Base-by-base conservation (phyloP, 768 basidiomycete genomes). In the Auricularia cornea region DNA sequence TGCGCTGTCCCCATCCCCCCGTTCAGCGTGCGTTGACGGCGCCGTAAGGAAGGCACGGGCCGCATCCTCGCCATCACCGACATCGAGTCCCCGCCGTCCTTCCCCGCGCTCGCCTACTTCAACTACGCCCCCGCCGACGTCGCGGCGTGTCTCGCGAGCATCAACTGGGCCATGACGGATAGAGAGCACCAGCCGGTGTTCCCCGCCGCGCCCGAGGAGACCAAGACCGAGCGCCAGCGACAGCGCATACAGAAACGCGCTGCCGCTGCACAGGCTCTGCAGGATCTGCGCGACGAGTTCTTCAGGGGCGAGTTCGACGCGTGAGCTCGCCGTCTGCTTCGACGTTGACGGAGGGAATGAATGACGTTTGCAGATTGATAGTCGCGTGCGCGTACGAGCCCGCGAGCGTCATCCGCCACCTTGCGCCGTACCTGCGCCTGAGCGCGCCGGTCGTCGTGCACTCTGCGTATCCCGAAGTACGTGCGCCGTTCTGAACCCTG, bases 81-180 rank as follows among this genome's bases (percentile, higher is more conserved):
- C 66, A 84, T 87, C 33, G 96, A 98, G 69, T 92, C 90, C 14
- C 94, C 96, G 4, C 96, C 97, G 6, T 89, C 93, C 48, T 96
- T 92, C 73, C 90, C 91, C 14, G 83, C 94, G 26, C 73, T 94
- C 71, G 77, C 79, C 3, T 79, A 88, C 64, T 93, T 98, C 92
- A 98, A 98, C 75, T 93, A 94, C 70, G 76, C 83, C 16, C 76
- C 82, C 41, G 79, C 83, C 52, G 70, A 76, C 12, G 69, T 81
- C n/a, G 77, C 80, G 20, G 73, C 81, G 3, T 79, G 87, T 12
- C 75, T 92, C 63, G 77, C 81, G 2, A 85, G 86, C 0, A 75
- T 98, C 23, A 97, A 97, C 72, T 99, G 96, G 96, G 90, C 91
- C 28, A 89, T 91, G 12, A 86, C 88, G 18, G 86, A 92, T 63